Evolutionary conservation across 2,329 filamentous ascomycete genomes (phyloP).

Genomic region (Talaromyces sp.): DNA sequence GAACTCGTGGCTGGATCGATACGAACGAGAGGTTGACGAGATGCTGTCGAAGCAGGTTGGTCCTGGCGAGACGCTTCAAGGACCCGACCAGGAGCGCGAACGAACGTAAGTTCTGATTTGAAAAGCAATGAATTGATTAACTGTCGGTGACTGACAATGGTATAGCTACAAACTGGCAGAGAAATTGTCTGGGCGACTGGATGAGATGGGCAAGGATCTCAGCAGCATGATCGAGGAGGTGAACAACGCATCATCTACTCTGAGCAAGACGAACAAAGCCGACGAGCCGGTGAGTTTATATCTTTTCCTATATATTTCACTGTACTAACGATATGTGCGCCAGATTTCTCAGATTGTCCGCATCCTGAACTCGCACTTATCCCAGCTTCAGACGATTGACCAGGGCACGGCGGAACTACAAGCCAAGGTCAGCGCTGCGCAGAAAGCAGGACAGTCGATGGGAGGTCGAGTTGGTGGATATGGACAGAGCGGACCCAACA

Average conservation of each 20-base stretch:
- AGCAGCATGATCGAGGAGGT: conserved; percentile 98
- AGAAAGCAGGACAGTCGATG: conserved; percentile 66
- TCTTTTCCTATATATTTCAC: neutral
- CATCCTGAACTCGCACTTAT: conserved; percentile 88
- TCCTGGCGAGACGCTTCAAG: conserved; percentile 70
- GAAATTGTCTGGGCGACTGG: conserved; percentile 82
- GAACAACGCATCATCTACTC: conserved; percentile 81
- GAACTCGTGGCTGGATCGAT: conserved; percentile 79
- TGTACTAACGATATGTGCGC: conserved; percentile 12
- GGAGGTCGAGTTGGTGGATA: conserved; percentile 37
- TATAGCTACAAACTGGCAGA: conserved; percentile 80
- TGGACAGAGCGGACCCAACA: conserved; percentile 30
- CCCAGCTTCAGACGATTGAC: conserved; percentile 90
- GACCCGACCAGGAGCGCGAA: conserved; percentile 93
- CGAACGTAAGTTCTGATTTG: conserved; percentile 59
- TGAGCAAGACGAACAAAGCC: conserved; percentile 84
- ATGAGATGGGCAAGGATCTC: conserved; percentile 89
- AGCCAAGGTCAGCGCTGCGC: conserved; percentile 74
- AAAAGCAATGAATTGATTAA: neutral
- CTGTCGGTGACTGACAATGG: conserved; percentile 17
- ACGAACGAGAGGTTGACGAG: conserved; percentile 86
- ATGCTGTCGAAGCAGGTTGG: conserved; percentile 77
- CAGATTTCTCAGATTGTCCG: conserved; percentile 92
- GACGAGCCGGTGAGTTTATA: conserved; percentile 71
- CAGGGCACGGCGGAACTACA: conserved; percentile 75